Evolutionary conservation across 768 basidiomycete species (phyloP).

Genomic region (Tricholoma flavovirens): DNA sequence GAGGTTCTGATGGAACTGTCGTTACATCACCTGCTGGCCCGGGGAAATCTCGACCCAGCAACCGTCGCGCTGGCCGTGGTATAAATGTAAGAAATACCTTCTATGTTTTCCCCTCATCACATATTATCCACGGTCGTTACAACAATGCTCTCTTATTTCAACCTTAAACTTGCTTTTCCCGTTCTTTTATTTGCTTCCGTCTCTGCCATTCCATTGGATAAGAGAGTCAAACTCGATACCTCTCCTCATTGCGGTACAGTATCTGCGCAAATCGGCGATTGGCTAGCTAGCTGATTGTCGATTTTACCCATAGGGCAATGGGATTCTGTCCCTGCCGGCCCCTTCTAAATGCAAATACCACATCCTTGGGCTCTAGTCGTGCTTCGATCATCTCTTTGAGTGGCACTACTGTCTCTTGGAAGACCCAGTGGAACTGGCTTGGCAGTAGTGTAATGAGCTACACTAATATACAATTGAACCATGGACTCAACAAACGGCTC

Average conservation of each 20-base stretch:
- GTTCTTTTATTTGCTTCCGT: conserved; percentile 25
- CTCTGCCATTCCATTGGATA: conserved; percentile 26
- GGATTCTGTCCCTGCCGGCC: conserved; percentile 40
- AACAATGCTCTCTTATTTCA: conserved; percentile 18
- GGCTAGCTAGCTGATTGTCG: background rate
- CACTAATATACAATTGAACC: conserved; percentile 49
- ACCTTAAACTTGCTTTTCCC: conserved; percentile 25
- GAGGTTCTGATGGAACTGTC: background rate
- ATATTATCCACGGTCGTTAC: background rate
- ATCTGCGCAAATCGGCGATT: background rate
- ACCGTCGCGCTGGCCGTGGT: background rate
- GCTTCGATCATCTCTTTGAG: conserved; percentile 38
- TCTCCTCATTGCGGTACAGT: conserved; percentile 32
- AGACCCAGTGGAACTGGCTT: conserved; percentile 46
- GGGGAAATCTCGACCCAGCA: background rate
- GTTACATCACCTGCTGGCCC: background rate
- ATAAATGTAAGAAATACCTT: background rate
- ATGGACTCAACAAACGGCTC: conserved; percentile 47
- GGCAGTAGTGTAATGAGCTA: conserved; percentile 60
- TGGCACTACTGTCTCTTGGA: conserved; percentile 43
- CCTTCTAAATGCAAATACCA: conserved; percentile 35
- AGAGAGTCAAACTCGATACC: conserved; percentile 29
- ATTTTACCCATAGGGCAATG: conserved; percentile 37
- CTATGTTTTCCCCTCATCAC: background rate
- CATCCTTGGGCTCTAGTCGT: conserved; percentile 47